These are phyloP conservation scores for Trichoderma virens DNA, from an alignment of 495 filamentous ascomycete genomes.

Conservation along the genomic window DNA sequence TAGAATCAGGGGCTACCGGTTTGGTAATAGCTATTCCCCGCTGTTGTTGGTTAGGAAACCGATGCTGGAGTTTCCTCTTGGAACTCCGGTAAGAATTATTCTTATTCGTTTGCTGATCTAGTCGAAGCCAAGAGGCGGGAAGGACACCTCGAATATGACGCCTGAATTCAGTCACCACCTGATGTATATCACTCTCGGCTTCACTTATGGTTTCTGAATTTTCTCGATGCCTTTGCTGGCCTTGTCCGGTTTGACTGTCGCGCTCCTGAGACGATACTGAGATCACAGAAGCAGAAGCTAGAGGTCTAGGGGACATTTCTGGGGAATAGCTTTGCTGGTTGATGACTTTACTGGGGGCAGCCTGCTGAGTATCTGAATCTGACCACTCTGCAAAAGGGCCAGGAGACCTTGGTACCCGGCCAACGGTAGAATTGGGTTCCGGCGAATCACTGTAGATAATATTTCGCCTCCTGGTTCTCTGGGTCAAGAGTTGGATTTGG, in stretches of 20 bases:
- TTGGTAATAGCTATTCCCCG: constrained; percentile 45
- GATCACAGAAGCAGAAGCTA: neutral
- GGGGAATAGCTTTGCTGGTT: neutral
- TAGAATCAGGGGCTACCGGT: constrained; percentile 10
- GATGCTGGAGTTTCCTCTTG: constrained; percentile 34
- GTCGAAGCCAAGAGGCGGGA: constrained; percentile 80
- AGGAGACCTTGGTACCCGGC: neutral
- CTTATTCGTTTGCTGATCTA: constrained; percentile 47
- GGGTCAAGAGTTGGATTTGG: neutral
- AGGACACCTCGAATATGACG: constrained; percentile 72
- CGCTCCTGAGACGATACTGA: neutral
- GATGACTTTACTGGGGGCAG: neutral
- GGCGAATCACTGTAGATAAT: neutral
- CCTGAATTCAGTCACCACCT: constrained; percentile 33
- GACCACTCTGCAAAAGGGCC: neutral
- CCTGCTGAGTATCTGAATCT: neutral
- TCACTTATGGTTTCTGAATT: neutral
- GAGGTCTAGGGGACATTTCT: neutral
- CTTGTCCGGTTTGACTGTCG: neutral
- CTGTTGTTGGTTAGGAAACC: constrained; percentile 20
- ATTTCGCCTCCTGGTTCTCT: neutral
- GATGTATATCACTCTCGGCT: constrained; percentile 21
- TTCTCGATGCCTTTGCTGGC: neutral
- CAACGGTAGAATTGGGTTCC: neutral
- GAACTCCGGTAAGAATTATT: constrained; percentile 17